Conservation (phyloP, 129 eudicot species). For the Tanacetum coccineum region DNA sequence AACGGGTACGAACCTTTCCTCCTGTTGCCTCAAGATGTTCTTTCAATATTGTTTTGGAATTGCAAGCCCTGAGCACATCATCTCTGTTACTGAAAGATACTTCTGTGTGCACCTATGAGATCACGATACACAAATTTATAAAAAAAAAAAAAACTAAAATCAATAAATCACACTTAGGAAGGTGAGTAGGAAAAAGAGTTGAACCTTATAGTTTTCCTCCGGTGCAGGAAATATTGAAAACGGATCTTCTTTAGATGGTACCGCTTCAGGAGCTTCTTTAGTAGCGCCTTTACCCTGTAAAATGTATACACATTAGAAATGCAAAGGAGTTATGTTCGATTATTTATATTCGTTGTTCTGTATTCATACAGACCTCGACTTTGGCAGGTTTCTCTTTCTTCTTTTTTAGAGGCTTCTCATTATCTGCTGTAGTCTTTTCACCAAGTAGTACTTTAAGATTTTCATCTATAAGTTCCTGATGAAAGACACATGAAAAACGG, state of each 20-base stretch:
- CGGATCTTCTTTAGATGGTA: slow-evolving; percentile 89
- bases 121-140: slow-evolving; percentile 5
- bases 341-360: neutral
- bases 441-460: slow-evolving; percentile 72
- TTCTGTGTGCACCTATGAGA: slow-evolving; percentile 88
- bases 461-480: slow-evolving; percentile 68
- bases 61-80: slow-evolving; percentile 78
- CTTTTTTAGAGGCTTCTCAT: slow-evolving; percentile 89
- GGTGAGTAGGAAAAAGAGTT: neutral
- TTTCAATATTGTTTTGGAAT: slow-evolving; percentile 63
- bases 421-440: slow-evolving; percentile 89
- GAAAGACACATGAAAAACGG: slow-evolving; percentile 4
- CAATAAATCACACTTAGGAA: neutral
- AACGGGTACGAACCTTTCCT: slow-evolving; percentile 87
- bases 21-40: slow-evolving; percentile 71
- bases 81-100: slow-evolving; percentile 73
- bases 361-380: slow-evolving; percentile 41
- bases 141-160: neutral
- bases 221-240: slow-evolving; percentile 81
- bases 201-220: slow-evolving; percentile 77
- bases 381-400: slow-evolving; percentile 92
- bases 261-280: slow-evolving; percentile 42
- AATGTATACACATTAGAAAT: too few species aligned
- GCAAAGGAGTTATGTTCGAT: too few species aligned
- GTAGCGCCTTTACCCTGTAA: slow-evolving; percentile 35